Conservation (phyloP, 2,329 filamentous ascomycete genomes). For the Calonectria henricotiae region DNA sequence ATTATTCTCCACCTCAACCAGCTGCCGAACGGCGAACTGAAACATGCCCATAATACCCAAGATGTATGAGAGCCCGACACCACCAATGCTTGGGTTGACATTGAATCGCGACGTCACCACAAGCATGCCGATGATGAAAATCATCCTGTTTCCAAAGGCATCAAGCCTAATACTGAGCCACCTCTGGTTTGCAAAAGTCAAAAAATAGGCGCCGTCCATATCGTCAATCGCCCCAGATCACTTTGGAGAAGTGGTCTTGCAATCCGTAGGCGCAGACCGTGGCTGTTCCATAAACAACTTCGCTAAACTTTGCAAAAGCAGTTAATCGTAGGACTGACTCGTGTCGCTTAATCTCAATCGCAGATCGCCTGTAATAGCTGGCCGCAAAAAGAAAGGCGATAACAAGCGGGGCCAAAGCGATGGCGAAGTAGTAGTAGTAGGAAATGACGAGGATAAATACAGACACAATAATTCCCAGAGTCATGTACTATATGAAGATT, state of each 20-base stretch:
- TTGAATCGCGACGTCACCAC: constrained; percentile 93
- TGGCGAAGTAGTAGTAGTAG: constrained; percentile 90
- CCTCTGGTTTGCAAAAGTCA: constrained; percentile 95
- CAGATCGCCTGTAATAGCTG: constrained; percentile 90
- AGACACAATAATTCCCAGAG: constrained; percentile 83
- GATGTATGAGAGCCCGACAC: constrained; percentile 93
- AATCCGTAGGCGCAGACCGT: constrained; percentile 93
- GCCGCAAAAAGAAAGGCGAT: constrained; percentile 86
- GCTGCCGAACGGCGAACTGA: constrained; percentile 96
- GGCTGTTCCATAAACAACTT: constrained; percentile 86
- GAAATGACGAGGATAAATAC: constrained; percentile 93
- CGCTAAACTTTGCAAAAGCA: constrained; percentile 92
- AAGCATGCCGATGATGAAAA: constrained; percentile 90
- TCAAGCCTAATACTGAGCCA: constrained; percentile 93
- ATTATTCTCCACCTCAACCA: constrained; percentile 96
- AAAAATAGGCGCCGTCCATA: constrained; percentile 95
- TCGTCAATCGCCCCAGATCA: constrained; percentile 83
- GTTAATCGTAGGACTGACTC: constrained; percentile 89
- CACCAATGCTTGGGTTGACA: constrained; percentile 87
- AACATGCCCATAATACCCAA: constrained; percentile 96
- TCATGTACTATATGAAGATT: constrained; percentile 93
- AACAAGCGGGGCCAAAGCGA: constrained; percentile 76
- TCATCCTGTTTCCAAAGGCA: constrained; percentile 84
- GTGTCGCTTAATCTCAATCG: constrained; percentile 94
- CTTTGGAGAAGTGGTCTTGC: constrained; percentile 79